A percentile compares a stretch with the other conserved stretches of the same genome.
These are phyloP conservation scores for Termitomyces sp. DNA, from an alignment of 768 basidiomycete species.

Conservation along the genomic window DNA sequence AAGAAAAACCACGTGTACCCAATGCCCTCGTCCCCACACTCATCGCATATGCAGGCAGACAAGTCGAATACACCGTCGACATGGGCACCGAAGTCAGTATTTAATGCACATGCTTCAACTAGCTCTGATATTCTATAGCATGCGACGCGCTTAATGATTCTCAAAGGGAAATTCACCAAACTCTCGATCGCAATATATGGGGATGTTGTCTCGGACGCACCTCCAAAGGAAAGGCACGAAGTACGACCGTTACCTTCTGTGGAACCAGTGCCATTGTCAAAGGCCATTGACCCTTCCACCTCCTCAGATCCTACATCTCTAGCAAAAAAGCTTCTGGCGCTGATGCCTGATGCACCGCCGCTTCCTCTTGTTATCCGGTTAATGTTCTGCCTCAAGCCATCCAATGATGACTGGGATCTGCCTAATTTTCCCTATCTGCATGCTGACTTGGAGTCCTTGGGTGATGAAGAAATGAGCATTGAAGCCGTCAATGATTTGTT, in stretches of 20 bases:
- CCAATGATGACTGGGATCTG: slow-evolving; percentile 75
- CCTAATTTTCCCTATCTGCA: slow-evolving; percentile 69
- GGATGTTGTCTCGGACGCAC: slow-evolving; percentile 45
- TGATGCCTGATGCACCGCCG: slow-evolving; percentile 59
- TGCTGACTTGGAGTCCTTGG: slow-evolving; percentile 50
- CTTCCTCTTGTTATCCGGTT: slow-evolving; percentile 62
- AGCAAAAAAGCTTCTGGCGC: slow-evolving; percentile 53
- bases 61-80: slow-evolving; percentile 60
- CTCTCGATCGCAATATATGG: slow-evolving; percentile 63
- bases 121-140: slow-evolving; percentile 32
- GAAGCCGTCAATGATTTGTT: slow-evolving; percentile 49
- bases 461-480: slow-evolving; percentile 47
- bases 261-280: slow-evolving; percentile 36
- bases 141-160: slow-evolving; percentile 74
- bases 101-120: neutral
- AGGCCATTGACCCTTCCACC: slow-evolving; percentile 56
- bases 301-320: slow-evolving; percentile 53
- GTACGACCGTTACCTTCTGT: slow-evolving; percentile 31
- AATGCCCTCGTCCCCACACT: slow-evolving; percentile 71
- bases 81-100: slow-evolving; percentile 62
- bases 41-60: slow-evolving; percentile 67
- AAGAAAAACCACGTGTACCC: slow-evolving; percentile 56
- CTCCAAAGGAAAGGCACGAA: slow-evolving; percentile 33
- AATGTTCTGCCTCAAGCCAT: slow-evolving; percentile 77
- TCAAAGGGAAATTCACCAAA: slow-evolving; percentile 67